phyloP scores from a whole-genome alignment of 1,139 yeast species.

The Saccharomyces pastorianus region DNA sequence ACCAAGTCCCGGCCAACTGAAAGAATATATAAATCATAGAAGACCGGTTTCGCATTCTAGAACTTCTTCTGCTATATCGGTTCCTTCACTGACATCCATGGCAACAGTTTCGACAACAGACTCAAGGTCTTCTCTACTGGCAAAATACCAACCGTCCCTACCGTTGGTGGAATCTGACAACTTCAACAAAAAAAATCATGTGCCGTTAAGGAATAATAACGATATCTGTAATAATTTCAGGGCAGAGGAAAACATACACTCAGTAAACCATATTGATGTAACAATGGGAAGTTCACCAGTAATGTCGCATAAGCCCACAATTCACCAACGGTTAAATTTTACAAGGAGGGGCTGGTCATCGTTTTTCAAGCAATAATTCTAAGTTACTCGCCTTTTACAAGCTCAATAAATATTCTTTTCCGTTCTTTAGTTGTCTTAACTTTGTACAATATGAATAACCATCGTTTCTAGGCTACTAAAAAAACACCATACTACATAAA shows the following conservation, averaged over 20 bases:
- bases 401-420: neutral
- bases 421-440: neutral
- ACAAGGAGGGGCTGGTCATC: neutral
- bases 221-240: neutral
- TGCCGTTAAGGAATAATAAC: neutral
- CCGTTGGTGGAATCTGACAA: neutral
- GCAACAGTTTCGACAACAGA: constrained; percentile 13
- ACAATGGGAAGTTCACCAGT: neutral
- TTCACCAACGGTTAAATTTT: neutral
- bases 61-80: constrained; percentile 15
- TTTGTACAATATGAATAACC: neutral
- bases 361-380: neutral
- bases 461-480: neutral
- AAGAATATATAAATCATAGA: constrained; percentile 42
- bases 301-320: neutral
- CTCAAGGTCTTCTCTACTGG: neutral
- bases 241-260: neutral
- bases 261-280: neutral
- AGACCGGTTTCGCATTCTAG: constrained; percentile 9
- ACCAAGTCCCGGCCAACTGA: constrained; percentile 12
- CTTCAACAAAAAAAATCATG: neutral
- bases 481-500: neutral
- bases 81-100: constrained; percentile 21
- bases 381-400: neutral
- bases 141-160: neutral